phyloP scores from a whole-genome alignment of 495 filamentous ascomycete species.

The Lichina pygmaea region DNA sequence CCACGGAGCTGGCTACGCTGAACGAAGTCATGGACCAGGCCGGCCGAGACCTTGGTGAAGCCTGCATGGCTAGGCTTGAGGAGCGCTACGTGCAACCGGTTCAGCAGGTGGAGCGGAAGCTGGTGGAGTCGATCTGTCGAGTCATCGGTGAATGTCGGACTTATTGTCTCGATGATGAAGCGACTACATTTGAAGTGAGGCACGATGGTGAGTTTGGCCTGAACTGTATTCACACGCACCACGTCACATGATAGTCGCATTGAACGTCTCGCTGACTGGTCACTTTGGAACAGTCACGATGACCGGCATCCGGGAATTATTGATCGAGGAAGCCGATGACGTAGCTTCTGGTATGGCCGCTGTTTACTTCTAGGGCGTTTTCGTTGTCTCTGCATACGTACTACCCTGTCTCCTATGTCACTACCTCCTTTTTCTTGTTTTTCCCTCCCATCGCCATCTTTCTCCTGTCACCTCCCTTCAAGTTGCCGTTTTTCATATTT shows the following conservation, averaged over 20 bases:
- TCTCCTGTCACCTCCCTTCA: too few species aligned
- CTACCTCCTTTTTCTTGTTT: too few species aligned
- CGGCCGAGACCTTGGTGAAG: not conserved
- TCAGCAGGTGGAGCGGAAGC: not conserved
- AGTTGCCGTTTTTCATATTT: too few species aligned
- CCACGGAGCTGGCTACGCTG: not conserved
- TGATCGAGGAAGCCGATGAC: slow-evolving; percentile 3
- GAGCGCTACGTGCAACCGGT: not conserved
- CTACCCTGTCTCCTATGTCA: too few species aligned
- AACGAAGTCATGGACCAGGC: not conserved
- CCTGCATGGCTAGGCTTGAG: slow-evolving; percentile 1
- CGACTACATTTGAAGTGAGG: not conserved
- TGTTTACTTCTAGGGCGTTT: too few species aligned
- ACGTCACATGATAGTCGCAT: too few species aligned
- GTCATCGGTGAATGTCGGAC: slow-evolving; percentile 1
- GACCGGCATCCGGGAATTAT: not conserved
- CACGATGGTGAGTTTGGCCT: slow-evolving; percentile 1
- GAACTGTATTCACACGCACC: not conserved
- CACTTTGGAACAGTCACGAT: not conserved
- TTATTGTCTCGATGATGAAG: slow-evolving; percentile 1
- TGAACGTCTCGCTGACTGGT: not conserved
- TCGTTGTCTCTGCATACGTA: too few species aligned
- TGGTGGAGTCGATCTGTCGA: not conserved
- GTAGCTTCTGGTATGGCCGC: slow-evolving; percentile 1
- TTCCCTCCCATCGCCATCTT: too few species aligned